Evolutionary conservation across 139 green algal species (phyloP), one percentile per base, ranked within the genome.

Genomic region (Parachlorella kessleri): DNA sequence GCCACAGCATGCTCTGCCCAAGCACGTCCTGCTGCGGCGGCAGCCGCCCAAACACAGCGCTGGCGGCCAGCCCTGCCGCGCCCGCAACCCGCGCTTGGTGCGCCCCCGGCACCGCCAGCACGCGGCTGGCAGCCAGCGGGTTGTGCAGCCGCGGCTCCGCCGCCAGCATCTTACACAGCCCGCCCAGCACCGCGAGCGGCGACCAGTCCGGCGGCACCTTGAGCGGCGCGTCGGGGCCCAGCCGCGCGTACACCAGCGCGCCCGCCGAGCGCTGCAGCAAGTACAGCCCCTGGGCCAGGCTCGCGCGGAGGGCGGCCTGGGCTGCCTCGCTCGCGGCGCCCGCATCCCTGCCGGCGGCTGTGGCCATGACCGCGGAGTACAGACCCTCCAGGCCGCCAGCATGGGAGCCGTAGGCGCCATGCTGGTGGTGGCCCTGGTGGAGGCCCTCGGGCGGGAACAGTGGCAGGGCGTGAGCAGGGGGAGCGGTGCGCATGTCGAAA

Each of bases 101-200:
- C 73, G 33, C 59, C 26, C 32, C 54, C 72, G 63, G 38, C 68
- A 66, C 30, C 55, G 69, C 35, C 35, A 66, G 48, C 23, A 30
- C 6, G 36, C 72, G 37, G 40, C 24, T 30, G 36, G 55, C 71
- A 59, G 75, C 59, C 39, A 35, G 14, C 65, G 33, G 9, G 41
- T 48, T 3, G 28, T 64, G 70, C 42, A 39, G 41, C 37, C 79
- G 64, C 3, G 66, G 73, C 80, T 87, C 41, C 10, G 77, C 84
- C 0, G 82, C 84, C 28, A 83, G 77, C 76, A 89, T 40, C 53
- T 75, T 65, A 41, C 85, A 91, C 40, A 91, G 82, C 72, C 88
- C 76, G 21, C 70, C 82, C 73, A 93, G 85, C 87, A 85, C 88
- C 3, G 82, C 82, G 7, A 89, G 54, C 4, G 88, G 85, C 3